Conservation (phyloP, 2,329 filamentous ascomycete species). For the Colletotrichum falcatum region DNA sequence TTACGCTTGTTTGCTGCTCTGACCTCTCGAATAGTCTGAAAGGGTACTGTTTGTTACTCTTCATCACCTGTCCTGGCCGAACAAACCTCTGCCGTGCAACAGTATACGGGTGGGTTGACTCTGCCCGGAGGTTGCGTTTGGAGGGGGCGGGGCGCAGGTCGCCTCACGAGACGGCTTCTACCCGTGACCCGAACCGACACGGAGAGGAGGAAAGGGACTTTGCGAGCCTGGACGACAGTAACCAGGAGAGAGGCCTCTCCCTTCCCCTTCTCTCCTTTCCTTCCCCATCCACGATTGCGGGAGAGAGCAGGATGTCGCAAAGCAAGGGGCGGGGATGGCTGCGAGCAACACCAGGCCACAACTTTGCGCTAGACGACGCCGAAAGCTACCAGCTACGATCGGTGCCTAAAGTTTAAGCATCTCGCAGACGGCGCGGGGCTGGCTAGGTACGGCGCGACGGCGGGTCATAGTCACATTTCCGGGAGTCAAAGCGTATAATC, state of each 20-base stretch:
- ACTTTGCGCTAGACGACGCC: background rate
- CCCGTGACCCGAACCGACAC: background rate
- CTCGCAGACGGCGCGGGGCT: background rate
- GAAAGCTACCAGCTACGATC: background rate
- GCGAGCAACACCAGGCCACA: background rate
- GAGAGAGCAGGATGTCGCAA: background rate
- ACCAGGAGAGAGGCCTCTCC: background rate
- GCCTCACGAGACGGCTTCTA: constrained; percentile 23
- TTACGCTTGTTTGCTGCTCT: background rate
- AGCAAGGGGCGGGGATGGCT: background rate
- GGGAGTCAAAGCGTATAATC: background rate
- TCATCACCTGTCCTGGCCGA: background rate
- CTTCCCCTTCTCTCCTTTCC: background rate
- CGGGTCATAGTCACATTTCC: background rate
- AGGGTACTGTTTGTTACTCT: background rate
- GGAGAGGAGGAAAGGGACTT: background rate
- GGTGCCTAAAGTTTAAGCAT: background rate
- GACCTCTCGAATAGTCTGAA: background rate
- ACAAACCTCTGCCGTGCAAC: background rate
- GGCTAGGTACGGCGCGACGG: background rate
- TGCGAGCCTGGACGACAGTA: background rate
- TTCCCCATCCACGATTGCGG: background rate
- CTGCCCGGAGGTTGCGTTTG: background rate
- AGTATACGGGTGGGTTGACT: background rate
- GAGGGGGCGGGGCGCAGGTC: constrained; percentile 12